Conservation (phyloP, 306 rosid species). For the Gillenia trifoliata region DNA sequence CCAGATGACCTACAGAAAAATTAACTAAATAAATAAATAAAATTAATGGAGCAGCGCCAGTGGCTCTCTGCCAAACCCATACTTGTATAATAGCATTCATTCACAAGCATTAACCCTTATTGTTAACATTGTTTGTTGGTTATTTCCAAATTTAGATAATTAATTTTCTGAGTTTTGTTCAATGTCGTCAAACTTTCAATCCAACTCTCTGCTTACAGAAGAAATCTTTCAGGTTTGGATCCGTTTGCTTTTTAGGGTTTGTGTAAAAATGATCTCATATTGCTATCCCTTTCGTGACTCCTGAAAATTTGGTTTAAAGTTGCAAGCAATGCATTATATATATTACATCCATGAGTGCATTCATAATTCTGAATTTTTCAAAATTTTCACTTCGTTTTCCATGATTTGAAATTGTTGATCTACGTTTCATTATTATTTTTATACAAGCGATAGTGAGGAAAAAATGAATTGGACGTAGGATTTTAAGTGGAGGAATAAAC, state of each 20-base stretch:
- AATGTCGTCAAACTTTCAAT: neutral
- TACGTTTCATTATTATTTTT: neutral
- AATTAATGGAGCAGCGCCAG: neutral
- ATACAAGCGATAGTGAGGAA: neutral
- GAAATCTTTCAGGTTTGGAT: slow-evolving; percentile 37
- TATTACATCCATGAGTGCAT: too few species aligned
- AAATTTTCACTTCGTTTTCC: neutral
- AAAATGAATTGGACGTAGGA: too few species aligned
- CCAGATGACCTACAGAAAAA: too few species aligned
- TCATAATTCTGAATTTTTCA: too few species aligned
- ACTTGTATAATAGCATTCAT: too few species aligned
- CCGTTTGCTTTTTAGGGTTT: neutral
- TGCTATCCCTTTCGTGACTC: neutral
- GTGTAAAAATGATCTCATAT: neutral
- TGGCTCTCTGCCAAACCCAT: neutral
- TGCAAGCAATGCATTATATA: neutral
- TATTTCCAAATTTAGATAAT: slow-evolving; percentile 19
- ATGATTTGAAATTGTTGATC: neutral
- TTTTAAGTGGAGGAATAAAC: too few species aligned
- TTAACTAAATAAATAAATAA: neutral
- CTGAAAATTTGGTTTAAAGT: neutral
- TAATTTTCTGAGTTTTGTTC: slow-evolving; percentile 7
- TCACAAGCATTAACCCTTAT: too few species aligned
- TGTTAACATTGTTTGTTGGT: too few species aligned
- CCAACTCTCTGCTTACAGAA: slow-evolving; percentile 1